Base-by-base conservation (phyloP, 2,329 filamentous ascomycete genomes). In the Ilyonectria robusta region DNA sequence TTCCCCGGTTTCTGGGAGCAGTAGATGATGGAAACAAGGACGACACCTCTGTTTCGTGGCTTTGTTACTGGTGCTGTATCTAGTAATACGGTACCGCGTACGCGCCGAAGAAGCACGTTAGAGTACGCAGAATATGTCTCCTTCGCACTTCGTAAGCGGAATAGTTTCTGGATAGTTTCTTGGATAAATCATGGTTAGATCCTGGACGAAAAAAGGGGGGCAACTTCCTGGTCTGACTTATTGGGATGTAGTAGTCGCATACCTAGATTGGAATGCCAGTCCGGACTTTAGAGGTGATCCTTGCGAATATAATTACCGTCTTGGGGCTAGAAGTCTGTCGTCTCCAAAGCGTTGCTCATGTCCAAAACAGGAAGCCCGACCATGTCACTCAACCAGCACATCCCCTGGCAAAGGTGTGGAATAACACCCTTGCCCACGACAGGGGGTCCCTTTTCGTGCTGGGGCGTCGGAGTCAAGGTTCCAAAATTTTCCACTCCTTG, bases 1-100 rank as follows among this genome's bases (percentile, higher is more conserved):
- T 98, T 97, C 83, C 94, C 95, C 1, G 93, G 91, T 2, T 94
- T 95, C 80, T 94, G 87, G 81, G 76, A 86, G 53, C 76, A 81
- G 50, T 75, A 65, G 46, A 50, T 29, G 46, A 50, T 29, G 62
- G 59, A 66, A 42, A 19, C 50, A 60, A 50, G 23, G 3, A 48
- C 26, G 48, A 46, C 40, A 37, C 17, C 10, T 19, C 33, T 7
- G 33, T n/a, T 31, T 35, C 29, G 11, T 40, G 11, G 17, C 17
- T 15, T 13, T 40, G 37, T 13, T 15, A 15, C 37, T 40, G 37
- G 37, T 40, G 6, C 37, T n/a, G 10, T 40, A 3, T 13, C 17
- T 59, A 48, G 23, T 40, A 55, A 35, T 47, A 48, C 23, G 44
- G 56, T 47, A 46, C 61, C 47, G 48, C 21, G 26, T 53, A 46